Percentiles rank a stretch among this genome's conserved stretches.
Conservation (phyloP, 2,329 filamentous ascomycete genomes). For the Xylariaceae sp. region DNA sequence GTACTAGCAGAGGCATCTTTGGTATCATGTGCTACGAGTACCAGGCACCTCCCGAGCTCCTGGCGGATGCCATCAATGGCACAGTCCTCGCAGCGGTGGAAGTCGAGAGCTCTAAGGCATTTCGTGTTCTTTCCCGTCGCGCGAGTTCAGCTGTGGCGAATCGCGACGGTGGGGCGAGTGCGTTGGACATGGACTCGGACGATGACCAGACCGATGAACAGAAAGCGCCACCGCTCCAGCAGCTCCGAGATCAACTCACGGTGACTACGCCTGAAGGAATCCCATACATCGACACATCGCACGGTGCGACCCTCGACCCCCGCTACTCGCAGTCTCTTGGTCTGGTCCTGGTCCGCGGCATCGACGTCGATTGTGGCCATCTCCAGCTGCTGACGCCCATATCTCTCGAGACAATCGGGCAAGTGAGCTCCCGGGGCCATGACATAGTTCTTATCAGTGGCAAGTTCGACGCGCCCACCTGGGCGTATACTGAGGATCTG, state of each 20-base stretch:
- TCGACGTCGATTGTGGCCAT: constrained; percentile 45
- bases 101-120: constrained; percentile 46
- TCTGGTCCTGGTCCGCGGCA: constrained; percentile 61
- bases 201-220: constrained; percentile 5
- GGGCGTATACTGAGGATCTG: constrained; percentile 61
- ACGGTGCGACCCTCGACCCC: constrained; percentile 52
- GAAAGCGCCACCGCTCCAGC: constrained; percentile 6
- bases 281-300: constrained; percentile 52
- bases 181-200: constrained; percentile 20
- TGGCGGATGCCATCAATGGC: constrained; percentile 62
- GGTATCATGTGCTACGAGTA: constrained; percentile 63
- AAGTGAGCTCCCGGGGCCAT: constrained; percentile 32
- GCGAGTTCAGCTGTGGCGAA: not conserved
- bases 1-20: constrained; percentile 44
- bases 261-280: constrained; percentile 44
- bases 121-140: constrained; percentile 24
- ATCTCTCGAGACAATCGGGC: constrained; percentile 29
- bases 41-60: constrained; percentile 47
- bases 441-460: constrained; percentile 59
- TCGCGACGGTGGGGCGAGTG: constrained; percentile 1
- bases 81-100: constrained; percentile 60
- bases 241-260: constrained; percentile 21
- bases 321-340: constrained; percentile 51
- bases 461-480: constrained; percentile 59
- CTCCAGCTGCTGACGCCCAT: constrained; percentile 63